Conservation (phyloP, 1,284 basidiomycete genomes). For the Irpex sp. region DNA sequence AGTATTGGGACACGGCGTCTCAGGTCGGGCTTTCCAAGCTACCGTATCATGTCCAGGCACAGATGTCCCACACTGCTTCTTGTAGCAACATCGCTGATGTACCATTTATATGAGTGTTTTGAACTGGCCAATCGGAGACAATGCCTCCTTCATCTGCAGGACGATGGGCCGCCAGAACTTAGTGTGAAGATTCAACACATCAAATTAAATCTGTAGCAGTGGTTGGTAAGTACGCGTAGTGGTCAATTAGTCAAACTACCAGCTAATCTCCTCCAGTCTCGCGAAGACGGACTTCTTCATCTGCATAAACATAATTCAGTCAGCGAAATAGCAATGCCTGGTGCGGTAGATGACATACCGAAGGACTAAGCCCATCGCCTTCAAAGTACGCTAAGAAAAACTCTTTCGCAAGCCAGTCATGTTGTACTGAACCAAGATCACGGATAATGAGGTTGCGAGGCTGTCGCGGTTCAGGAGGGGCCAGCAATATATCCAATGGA, state of each 20-base stretch:
- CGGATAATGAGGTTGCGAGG: conserved; percentile 62
- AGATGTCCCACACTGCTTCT: no score
- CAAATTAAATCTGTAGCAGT: no score
- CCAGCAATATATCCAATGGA: conserved; percentile 66
- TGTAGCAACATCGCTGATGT: no score
- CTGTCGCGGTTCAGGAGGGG: conserved; percentile 44
- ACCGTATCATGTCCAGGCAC: no score
- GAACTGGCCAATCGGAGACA: no score
- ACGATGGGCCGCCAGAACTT: no score
- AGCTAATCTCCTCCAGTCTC: conserved; percentile 19
- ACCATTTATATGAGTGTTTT: no score
- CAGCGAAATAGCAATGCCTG: no score
- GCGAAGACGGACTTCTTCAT: conserved; percentile 27
- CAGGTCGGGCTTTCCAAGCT: no score
- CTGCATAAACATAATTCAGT: conserved; percentile 10
- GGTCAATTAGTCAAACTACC: conserved; percentile 1
- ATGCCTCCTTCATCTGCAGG: no score
- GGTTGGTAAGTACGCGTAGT: neutral
- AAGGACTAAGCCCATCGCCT: conserved; percentile 64
- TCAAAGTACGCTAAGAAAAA: conserved; percentile 75
- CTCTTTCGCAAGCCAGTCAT: conserved; percentile 70
- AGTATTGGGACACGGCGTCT: no score
- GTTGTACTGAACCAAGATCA: conserved; percentile 68
- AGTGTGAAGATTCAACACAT: no score
- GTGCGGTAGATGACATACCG: conserved; percentile 40